Evolutionary conservation across 176 grass and related monocot species (phyloP), one percentile per base, ranked within the genome.

Genomic region (Alopecurus myosuroides): DNA sequence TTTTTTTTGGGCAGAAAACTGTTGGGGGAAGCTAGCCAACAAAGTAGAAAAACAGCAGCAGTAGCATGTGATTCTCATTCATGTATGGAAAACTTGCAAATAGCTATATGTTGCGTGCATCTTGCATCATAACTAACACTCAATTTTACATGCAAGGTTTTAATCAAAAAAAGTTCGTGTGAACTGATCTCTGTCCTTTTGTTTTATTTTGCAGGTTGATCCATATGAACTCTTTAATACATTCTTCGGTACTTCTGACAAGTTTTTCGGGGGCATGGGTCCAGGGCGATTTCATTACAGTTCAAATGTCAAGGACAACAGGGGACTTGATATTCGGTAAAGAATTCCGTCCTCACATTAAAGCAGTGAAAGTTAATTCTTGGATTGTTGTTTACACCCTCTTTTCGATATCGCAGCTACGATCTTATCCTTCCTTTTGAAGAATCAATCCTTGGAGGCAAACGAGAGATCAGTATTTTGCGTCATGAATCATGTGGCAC

Each of bases 351-450:
- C 14, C 69, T 78, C 30, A 5, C 44, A 80, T 39, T 26, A 56
- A 28, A 78, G 15, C 0, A 0, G 45, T 56, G 2, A 89, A 74
- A 66, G 30, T 28, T 71, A 34, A 22, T 53, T 62, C 26, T 53
- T 68, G n/a, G 22, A 45, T 70, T 25, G 11, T 19, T 82, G 34
- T 73, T 88, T 84, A 85, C 79, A 23, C 19, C 66, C 33, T 52
- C 3, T 73, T 82, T 85, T 79, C 49, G 70, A 9, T 56, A 74
- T 87, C 79, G 49, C 87, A 98, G 95, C 25, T 82, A 82, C 84
- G 93, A 93, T 82, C 91, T 98, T 41, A 63, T 75, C 82, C 79
- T 98, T 84, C 91, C 91, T 84, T 98, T 98, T 91, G 91, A 98
- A 92, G 95, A 95, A 95, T 90, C 95, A 69, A 86, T 98, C 46